Conservation (phyloP, 2,329 filamentous ascomycete genomes). For the Colletotrichum navitas region DNA sequence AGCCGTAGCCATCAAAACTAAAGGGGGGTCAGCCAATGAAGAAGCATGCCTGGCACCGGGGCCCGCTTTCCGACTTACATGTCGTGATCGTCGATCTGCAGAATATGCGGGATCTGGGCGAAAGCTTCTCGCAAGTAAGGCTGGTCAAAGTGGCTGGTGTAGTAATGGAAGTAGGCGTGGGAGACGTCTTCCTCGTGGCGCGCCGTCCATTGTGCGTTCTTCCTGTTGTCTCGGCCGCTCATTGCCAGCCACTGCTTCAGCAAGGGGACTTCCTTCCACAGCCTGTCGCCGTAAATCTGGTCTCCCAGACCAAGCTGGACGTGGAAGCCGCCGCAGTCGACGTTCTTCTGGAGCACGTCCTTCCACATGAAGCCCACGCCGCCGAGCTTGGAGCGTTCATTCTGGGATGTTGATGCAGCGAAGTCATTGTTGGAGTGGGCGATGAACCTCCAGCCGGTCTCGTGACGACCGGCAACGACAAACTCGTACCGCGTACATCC, state of each 20-base stretch:
- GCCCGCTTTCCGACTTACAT: constrained; percentile 75
- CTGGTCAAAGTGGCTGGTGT: constrained; percentile 98
- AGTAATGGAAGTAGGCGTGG: constrained; percentile 98
- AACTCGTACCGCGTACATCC: constrained; percentile 99
- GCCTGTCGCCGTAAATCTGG: constrained; percentile 93
- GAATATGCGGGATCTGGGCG: constrained; percentile 94
- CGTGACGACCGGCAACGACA: constrained; percentile 88
- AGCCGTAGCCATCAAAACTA: constrained; percentile 96
- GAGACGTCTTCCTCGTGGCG: constrained; percentile 95
- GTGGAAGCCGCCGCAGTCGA: constrained; percentile 96
- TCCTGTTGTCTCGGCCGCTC: constrained; percentile 92
- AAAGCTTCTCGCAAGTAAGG: constrained; percentile 94
- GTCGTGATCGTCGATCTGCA: constrained; percentile 96
- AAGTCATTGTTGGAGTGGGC: constrained; percentile 98
- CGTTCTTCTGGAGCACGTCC: constrained; percentile 96
- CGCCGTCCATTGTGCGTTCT: constrained; percentile 91
- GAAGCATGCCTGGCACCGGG: not conserved
- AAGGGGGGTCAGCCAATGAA: constrained; percentile 40
- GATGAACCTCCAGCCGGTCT: constrained; percentile 95
- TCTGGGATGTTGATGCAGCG: constrained; percentile 85
- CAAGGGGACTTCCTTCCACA: constrained; percentile 96
- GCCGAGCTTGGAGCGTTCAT: constrained; percentile 86
- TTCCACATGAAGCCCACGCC: constrained; percentile 99
- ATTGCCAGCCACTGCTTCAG: constrained; percentile 96
- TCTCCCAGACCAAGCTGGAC: constrained; percentile 92